These are phyloP conservation scores for Dryas drummondii DNA, from an alignment of 306 rosid species.

Conservation along the genomic window DNA sequence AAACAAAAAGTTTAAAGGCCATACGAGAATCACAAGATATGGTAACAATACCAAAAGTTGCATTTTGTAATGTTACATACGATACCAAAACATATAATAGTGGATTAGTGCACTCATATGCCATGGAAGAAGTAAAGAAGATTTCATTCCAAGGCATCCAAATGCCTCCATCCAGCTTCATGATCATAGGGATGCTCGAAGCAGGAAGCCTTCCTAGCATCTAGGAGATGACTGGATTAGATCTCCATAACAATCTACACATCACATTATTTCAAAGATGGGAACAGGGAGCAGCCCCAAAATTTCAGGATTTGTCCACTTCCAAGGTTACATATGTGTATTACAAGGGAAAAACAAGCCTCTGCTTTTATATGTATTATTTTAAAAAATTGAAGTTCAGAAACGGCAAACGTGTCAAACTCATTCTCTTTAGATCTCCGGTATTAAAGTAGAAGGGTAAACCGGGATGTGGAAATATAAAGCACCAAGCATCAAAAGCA, in stretches of 20 bases:
- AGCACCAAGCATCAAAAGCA: not conserved
- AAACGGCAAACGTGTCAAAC: conserved; percentile 12
- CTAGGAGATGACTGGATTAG: not conserved
- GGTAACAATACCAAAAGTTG: not conserved
- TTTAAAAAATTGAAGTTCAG: not conserved
- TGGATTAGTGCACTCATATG: not conserved
- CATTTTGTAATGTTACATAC: not conserved
- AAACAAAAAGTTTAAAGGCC: too few relatives aligned
- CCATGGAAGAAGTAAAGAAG: not conserved
- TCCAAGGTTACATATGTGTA: not conserved
- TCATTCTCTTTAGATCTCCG: not conserved
- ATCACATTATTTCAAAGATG: too few relatives aligned
- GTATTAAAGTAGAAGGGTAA: not conserved
- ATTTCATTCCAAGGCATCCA: not conserved
- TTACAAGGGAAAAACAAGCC: not conserved
- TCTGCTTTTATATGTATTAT: not conserved
- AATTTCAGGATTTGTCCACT: too few relatives aligned
- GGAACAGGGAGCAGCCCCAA: too few relatives aligned
- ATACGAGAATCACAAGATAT: not conserved
- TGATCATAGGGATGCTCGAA: not conserved
- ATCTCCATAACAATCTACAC: not conserved
- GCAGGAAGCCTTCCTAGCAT: not conserved
- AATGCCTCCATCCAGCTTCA: not conserved
- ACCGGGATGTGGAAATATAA: not conserved
- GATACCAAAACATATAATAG: not conserved